Evolutionary conservation across 2,329 filamentous ascomycete genomes (phyloP).

Genomic region (Aureobasidium vineae): DNA sequence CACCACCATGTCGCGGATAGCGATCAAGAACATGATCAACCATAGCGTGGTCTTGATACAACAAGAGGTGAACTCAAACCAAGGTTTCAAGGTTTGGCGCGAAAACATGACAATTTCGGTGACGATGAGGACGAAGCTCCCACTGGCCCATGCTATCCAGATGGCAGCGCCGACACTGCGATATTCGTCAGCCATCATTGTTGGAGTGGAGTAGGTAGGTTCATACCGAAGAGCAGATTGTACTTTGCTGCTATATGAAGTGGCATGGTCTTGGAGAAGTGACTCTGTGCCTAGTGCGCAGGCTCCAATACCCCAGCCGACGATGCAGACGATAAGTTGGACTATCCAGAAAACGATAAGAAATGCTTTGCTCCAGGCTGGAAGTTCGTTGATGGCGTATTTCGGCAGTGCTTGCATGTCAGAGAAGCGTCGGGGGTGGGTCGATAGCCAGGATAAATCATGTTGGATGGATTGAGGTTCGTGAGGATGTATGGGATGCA

Average conservation of each 20-base stretch:
- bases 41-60: conserved; percentile 2
- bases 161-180: not conserved
- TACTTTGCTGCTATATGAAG: not conserved
- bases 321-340: not conserved
- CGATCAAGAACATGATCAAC: conserved; percentile 4
- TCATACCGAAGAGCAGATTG: not conserved
- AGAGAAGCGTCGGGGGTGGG: not conserved
- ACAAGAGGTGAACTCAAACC: not conserved
- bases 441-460: not conserved
- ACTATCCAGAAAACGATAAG: conserved; percentile 10
- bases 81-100: not conserved
- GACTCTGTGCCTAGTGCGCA: not conserved
- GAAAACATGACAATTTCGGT: conserved; percentile 3
- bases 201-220: not conserved
- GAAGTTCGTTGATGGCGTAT: not conserved
- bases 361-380: not conserved
- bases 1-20: not conserved
- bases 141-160: not conserved
- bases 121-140: not conserved
- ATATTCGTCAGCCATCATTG: not conserved
- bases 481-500: not conserved
- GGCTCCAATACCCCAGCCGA: not conserved
- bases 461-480: not conserved
- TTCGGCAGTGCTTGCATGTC: not conserved
- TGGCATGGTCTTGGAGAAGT: not conserved